phyloP scores from a whole-genome alignment of 2,329 filamentous ascomycete species.

The Colletotrichum salicis region DNA sequence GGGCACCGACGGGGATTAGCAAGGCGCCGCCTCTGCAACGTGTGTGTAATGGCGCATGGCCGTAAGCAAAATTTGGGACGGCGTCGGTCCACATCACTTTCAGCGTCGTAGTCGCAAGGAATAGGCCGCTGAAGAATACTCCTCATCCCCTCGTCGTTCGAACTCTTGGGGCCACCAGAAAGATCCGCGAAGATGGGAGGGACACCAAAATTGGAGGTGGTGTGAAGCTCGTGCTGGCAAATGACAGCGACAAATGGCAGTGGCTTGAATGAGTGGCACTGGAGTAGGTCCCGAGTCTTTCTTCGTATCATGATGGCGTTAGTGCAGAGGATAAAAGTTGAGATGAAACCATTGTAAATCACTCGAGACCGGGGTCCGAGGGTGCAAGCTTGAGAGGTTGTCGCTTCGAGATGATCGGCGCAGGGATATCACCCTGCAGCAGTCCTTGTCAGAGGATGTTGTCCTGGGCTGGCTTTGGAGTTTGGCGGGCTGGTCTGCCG shows the following conservation, averaged over 20 bases:
- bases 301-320: constrained; percentile 29
- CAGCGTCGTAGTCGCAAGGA: constrained; percentile 32
- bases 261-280: constrained; percentile 21
- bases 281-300: constrained; percentile 24
- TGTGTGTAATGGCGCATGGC: neutral
- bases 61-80: constrained; percentile 21
- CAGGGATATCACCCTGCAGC: constrained; percentile 29
- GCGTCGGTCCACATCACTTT: constrained; percentile 19
- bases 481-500: constrained; percentile 18
- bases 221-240: constrained; percentile 29
- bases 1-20: constrained; percentile 1
- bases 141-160: constrained; percentile 32
- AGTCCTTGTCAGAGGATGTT: constrained; percentile 30
- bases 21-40: neutral
- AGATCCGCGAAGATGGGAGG: constrained; percentile 19
- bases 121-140: constrained; percentile 33
- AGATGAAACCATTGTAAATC: constrained; percentile 37
- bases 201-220: constrained; percentile 3
- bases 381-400: constrained; percentile 15
- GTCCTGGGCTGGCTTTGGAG: neutral
- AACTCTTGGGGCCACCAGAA: constrained; percentile 31
- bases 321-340: constrained; percentile 30
- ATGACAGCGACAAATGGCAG: constrained; percentile 38
- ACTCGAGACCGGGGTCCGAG: constrained; percentile 35
- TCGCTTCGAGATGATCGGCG: constrained; percentile 32